A percentile compares a stretch with the other conserved stretches of the same genome.
Conservation (phyloP, 139 green algal genomes). For the Chlamydomonas sphaeroides region DNA sequence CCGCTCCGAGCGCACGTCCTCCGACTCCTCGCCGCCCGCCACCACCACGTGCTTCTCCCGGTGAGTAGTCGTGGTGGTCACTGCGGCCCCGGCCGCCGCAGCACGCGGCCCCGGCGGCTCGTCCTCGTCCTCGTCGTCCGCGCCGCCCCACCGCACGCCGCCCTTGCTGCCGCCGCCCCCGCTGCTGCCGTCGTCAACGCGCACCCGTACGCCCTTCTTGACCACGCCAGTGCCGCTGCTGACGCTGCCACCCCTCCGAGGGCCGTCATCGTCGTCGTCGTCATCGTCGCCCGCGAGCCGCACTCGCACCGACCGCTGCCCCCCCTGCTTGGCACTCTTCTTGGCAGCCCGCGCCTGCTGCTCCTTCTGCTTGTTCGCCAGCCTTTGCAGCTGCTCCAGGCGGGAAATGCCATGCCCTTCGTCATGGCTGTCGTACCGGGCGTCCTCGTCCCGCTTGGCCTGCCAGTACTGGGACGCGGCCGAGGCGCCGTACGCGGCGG, state of each 20-base stretch:
- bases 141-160: too few relatives aligned
- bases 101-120: too few relatives aligned
- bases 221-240: too few relatives aligned
- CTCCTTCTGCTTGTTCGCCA: conserved; percentile 1
- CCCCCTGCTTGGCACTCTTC: not conserved
- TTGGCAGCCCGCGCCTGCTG: not conserved
- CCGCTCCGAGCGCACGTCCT: too few relatives aligned
- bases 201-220: too few relatives aligned
- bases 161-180: too few relatives aligned
- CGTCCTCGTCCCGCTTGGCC: not conserved
- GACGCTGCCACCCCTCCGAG: too few relatives aligned
- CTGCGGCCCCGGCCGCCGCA: too few relatives aligned
- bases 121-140: too few relatives aligned
- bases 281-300: not conserved
- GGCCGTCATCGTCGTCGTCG: not conserved
- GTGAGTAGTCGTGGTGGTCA: too few relatives aligned
- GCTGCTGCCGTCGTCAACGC: not conserved
- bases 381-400: conserved; percentile 6
- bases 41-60: too few relatives aligned
- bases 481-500: not conserved
- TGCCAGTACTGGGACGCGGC: conserved; percentile 36
- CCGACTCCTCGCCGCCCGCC: too few relatives aligned
- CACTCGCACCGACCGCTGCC: not conserved
- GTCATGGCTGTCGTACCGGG: not conserved
- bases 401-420: not conserved